Evolutionary conservation across 1,139 yeast species (phyloP).

Genomic region (Saccharomyces hybrid): DNA sequence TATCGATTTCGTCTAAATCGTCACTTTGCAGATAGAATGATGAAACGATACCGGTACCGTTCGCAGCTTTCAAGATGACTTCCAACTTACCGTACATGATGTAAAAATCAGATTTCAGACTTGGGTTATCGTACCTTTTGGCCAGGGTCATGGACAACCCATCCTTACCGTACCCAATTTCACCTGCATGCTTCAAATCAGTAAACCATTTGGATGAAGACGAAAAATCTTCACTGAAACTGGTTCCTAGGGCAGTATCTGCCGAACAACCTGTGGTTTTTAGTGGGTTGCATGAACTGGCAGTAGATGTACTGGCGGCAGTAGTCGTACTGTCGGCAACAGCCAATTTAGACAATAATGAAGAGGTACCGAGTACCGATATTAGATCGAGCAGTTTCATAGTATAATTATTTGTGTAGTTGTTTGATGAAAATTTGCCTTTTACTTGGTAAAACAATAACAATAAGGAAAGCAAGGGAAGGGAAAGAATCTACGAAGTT

Average conservation of each 20-base stretch:
- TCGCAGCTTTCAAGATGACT: constrained; percentile 61
- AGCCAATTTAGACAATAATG: constrained; percentile 3
- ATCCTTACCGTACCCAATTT: constrained; percentile 36
- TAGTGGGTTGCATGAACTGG: constrained; percentile 39
- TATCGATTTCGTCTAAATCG: constrained; percentile 78
- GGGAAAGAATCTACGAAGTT: neutral
- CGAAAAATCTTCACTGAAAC: constrained; percentile 45
- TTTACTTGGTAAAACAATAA: too few relatives aligned
- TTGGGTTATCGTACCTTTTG: constrained; percentile 65
- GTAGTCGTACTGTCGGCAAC: constrained; percentile 1
- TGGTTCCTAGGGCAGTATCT: constrained; percentile 49
- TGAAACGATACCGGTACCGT: constrained; percentile 70
- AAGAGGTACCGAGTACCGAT: constrained; percentile 3
- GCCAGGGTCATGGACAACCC: constrained; percentile 59
- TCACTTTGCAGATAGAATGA: constrained; percentile 78
- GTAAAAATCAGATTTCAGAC: constrained; percentile 66
- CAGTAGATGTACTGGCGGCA: constrained; percentile 10
- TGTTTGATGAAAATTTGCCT: neutral
- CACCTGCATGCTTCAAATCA: constrained; percentile 33
- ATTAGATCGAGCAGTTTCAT: neutral
- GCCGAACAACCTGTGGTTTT: constrained; percentile 36
- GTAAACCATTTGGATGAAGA: constrained; percentile 40
- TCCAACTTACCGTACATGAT: constrained; percentile 83
- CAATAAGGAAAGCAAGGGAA: neutral
- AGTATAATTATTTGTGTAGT: neutral